Evolutionary conservation across 2,329 filamentous ascomycete species (phyloP), one percentile per base, ranked within the genome.

Genomic region (Alternaria burnsii): DNA sequence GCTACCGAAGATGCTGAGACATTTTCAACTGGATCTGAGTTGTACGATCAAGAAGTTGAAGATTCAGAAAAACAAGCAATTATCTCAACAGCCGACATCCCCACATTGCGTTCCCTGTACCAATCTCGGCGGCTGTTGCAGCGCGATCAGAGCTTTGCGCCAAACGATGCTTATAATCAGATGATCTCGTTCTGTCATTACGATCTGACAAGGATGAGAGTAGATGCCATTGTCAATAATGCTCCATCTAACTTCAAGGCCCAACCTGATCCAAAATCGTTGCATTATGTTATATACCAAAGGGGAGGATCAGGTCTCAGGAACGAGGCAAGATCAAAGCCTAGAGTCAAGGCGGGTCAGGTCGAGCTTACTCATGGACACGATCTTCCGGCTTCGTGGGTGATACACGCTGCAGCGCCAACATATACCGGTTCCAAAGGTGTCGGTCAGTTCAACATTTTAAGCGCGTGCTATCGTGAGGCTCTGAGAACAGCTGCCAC

Each of bases 191-290:
- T 77, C 38, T 70, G 70, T 38, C 66, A 65, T 42, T 63, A 75
- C 47, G 73, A 78, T 30, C 52, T 79, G 7, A 77, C 74, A 0
- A 67, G 63, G n/a, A 32, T 79, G 4, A 66, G 70, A 24, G 75
- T 77, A 0, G 76, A 77, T 42, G 75, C 75, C 11, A 77, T 79
- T 20, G 71, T 79, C 11, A 78, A 75, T 42, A 74, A 71, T 42
- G 69, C 74, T 1, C 72, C 71, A 14, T 43, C 28, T 8, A 43
- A 58, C 2, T 46, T 75, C 52, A 66, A 57, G 7, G 12, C 60
- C 36, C 53, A 58, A 10, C 66, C 53, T 54, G 11, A 36, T 9
- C 48, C 32, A 8, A 57, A 62, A 2, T 72, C 65, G 3, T 63
- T 78, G 16, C 74, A 76, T 18, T 34, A 68, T 28, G 50, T 59